Evolutionary conservation across 2,329 filamentous ascomycete genomes (phyloP).

Genomic region (Pyrenochaeta sp.): DNA sequence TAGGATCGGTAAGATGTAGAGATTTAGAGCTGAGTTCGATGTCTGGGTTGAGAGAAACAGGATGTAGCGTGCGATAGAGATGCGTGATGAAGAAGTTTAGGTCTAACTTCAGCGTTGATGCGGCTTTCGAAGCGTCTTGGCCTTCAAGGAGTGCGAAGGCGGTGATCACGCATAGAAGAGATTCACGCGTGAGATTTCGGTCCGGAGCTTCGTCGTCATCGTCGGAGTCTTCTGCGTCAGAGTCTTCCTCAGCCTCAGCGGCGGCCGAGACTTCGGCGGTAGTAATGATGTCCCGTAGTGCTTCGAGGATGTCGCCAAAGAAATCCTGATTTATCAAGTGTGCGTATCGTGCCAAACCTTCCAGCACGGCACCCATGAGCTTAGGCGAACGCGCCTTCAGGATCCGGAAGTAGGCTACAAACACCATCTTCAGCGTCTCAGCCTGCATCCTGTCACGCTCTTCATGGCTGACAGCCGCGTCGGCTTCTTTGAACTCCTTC

Average conservation of each 20-base stretch:
- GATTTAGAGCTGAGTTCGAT: conserved; percentile 83
- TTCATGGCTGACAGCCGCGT: conserved; percentile 89
- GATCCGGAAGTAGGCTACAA: conserved; percentile 93
- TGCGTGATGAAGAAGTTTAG: conserved; percentile 95
- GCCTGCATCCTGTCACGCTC: conserved; percentile 93
- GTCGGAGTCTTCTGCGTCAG: conserved; percentile 60
- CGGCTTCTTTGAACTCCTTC: conserved; percentile 92
- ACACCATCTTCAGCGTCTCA: conserved; percentile 95
- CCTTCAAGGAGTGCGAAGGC: conserved; percentile 96
- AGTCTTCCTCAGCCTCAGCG: conserved; percentile 55
- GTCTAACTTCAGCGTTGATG: conserved; percentile 83
- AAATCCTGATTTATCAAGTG: conserved; percentile 99
- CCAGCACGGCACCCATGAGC: conserved; percentile 95
- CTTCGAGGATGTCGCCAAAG: conserved; percentile 95
- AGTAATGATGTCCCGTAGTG: conserved; percentile 88
- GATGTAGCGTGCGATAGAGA: conserved; percentile 85
- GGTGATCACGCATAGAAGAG: conserved; percentile 92
- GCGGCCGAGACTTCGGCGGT: conserved; percentile 67
- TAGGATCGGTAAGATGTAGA: conserved; percentile 73
- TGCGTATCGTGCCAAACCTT: conserved; percentile 91
- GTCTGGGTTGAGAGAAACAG: conserved; percentile 81
- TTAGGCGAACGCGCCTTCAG: conserved; percentile 81
- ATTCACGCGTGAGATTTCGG: conserved; percentile 81
- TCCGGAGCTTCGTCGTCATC: conserved; percentile 55
- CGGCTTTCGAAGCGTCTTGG: conserved; percentile 88